phyloP scores from a whole-genome alignment of 805 yeast species.

The Saturnispora dispora region DNA sequence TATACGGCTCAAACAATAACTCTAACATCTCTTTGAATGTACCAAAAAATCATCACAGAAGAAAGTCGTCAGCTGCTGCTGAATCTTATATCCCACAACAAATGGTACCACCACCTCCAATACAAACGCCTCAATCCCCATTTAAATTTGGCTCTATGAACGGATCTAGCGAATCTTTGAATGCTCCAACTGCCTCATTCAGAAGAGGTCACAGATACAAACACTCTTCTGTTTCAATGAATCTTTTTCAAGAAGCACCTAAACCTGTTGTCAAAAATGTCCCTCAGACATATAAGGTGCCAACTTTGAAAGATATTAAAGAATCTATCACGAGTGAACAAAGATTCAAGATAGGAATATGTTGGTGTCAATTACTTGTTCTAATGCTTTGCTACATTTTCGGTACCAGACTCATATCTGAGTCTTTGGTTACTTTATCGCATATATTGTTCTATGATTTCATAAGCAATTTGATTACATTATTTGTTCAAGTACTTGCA shows the following conservation, averaged over 20 bases:
- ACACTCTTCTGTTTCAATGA: constrained; percentile 94
- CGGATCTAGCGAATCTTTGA: constrained; percentile 21
- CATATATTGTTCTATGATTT: constrained; percentile 86
- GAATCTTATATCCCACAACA: constrained; percentile 16
- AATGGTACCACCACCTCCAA: constrained; percentile 13
- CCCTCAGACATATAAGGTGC: constrained; percentile 64
- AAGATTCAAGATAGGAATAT: constrained; percentile 49
- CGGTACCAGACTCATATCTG: constrained; percentile 50
- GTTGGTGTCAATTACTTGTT: constrained; percentile 43
- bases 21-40: constrained; percentile 14
- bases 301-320: constrained; percentile 54
- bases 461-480: constrained; percentile 59
- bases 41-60: constrained; percentile 9
- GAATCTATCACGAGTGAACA: constrained; percentile 53
- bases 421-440: constrained; percentile 65
- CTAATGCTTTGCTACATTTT: constrained; percentile 49
- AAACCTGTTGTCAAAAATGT: constrained; percentile 52
- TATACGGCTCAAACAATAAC: constrained; percentile 14
- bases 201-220: constrained; percentile 94
- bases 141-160: constrained; percentile 56
- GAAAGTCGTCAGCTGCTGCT: constrained; percentile 15
- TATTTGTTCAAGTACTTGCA: constrained; percentile 69
- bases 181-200: constrained; percentile 44
- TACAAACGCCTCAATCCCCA: constrained; percentile 32
- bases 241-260: constrained; percentile 89